Conservation (phyloP, 208 protist genomes). For the Endotrypanum monterogeii region DNA sequence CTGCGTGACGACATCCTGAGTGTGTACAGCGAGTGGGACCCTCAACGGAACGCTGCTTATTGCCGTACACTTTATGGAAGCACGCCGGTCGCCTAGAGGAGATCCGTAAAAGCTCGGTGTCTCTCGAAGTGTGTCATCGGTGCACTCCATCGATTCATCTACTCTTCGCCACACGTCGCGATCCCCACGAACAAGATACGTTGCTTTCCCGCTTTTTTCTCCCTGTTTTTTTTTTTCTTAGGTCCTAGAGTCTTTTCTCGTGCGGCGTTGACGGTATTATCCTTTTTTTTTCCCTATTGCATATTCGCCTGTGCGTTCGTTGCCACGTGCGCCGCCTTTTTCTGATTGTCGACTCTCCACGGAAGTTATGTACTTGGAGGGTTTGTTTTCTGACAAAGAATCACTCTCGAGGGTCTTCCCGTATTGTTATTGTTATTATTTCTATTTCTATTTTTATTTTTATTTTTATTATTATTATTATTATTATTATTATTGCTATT, state of each 20-base stretch:
- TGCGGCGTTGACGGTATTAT: background rate
- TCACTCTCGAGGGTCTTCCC: no score
- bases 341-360: no score
- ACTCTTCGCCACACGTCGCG: background rate
- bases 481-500: no score
- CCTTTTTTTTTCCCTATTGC: no score
- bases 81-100: background rate
- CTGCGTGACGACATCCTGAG: constrained; percentile 46
- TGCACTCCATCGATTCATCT: background rate
- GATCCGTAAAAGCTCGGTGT: no score
- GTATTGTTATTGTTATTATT: no score
- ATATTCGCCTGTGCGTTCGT: no score
- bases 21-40: constrained; percentile 65
- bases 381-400: no score
- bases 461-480: no score
- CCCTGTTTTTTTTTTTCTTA: background rate
- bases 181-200: background rate
- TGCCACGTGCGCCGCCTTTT: no score
- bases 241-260: background rate
- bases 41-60: constrained; percentile 57
- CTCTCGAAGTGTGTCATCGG: background rate
- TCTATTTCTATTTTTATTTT: no score
- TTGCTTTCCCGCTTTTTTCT: background rate
- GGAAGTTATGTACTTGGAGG: no score
- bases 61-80: constrained; percentile 17